Conservation (phyloP, 2,329 filamentous ascomycete species). For the Trichophyton rubrum region DNA sequence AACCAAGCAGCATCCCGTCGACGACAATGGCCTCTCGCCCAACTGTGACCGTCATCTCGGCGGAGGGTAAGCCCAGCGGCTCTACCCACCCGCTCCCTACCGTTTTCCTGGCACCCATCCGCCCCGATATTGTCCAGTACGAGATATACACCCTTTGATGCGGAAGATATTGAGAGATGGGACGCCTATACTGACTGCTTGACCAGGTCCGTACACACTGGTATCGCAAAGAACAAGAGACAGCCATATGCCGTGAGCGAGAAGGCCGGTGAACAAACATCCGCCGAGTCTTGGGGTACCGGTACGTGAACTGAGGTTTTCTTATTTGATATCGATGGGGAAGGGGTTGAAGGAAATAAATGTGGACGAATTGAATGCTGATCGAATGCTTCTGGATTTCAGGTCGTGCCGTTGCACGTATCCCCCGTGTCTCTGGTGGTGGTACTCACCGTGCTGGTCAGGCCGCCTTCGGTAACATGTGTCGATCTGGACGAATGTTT, state of each 20-base stretch:
- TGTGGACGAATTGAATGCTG: conserved; percentile 10
- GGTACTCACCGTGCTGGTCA: conserved; percentile 99
- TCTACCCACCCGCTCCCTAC: conserved; percentile 84
- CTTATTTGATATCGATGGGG: neutral
- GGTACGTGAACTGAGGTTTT: conserved; percentile 45
- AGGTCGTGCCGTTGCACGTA: conserved; percentile 99
- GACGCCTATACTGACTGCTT: conserved; percentile 1
- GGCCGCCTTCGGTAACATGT: conserved; percentile 99
- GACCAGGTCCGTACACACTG: conserved; percentile 68
- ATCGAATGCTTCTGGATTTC: conserved; percentile 13
- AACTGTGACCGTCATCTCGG: conserved; percentile 93
- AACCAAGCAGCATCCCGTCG: conserved; percentile 24
- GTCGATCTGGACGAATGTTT: conserved; percentile 99
- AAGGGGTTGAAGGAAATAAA: conserved; percentile 7
- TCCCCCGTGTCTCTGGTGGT: conserved; percentile 99
- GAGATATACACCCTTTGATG: conserved; percentile 21
- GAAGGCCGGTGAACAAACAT: conserved; percentile 99
- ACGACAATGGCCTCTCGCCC: conserved; percentile 83
- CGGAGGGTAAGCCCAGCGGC: conserved; percentile 85
- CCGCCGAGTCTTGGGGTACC: conserved; percentile 99
- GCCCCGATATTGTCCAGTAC: conserved; percentile 97
- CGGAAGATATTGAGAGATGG: neutral
- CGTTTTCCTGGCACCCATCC: conserved; percentile 96
- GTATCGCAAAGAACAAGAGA: conserved; percentile 99
- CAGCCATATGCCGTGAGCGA: conserved; percentile 99